These are phyloP conservation scores for Plectosphaerella cucumerina DNA, from an alignment of 2,329 filamentous ascomycete genomes.

Conservation along the genomic window DNA sequence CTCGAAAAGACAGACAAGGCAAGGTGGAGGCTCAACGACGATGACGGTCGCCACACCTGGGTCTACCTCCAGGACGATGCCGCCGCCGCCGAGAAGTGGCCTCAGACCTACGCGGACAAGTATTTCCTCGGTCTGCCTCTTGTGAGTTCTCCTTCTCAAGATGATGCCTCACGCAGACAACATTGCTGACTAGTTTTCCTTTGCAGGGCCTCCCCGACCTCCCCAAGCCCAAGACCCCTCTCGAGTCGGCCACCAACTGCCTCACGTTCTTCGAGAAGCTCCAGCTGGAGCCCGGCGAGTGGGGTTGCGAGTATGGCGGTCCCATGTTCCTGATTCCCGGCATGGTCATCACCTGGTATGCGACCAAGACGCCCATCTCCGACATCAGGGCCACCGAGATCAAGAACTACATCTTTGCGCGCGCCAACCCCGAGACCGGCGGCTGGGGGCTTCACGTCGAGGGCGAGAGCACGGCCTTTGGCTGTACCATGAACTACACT, in stretches of 20 bases:
- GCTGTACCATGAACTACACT: slow-evolving; percentile 85
- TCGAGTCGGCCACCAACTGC: slow-evolving; percentile 77
- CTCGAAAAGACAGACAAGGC: slow-evolving; percentile 68
- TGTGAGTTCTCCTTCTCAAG: slow-evolving; percentile 42
- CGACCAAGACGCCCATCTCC: slow-evolving; percentile 82
- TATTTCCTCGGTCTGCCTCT: slow-evolving; percentile 77
- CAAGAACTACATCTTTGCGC: slow-evolving; percentile 84
- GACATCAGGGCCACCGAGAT: slow-evolving; percentile 80
- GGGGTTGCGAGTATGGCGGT: slow-evolving; percentile 96
- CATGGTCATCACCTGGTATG: slow-evolving; percentile 80
- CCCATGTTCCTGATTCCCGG: slow-evolving; percentile 94
- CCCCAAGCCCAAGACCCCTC: slow-evolving; percentile 63
- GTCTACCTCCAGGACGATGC: slow-evolving; percentile 78
- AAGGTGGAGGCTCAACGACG: slow-evolving; percentile 80
- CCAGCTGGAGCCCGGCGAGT: slow-evolving; percentile 84
- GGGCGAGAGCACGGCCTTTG: slow-evolving; percentile 86
- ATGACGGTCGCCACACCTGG: slow-evolving; percentile 87
- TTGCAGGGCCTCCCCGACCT: slow-evolving; percentile 69
- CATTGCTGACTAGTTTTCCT: neutral
- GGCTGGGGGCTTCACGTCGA: slow-evolving; percentile 97
- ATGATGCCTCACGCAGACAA: neutral
- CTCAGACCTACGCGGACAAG: slow-evolving; percentile 84
- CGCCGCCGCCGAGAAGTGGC: slow-evolving; percentile 65
- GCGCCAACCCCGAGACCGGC: slow-evolving; percentile 82
- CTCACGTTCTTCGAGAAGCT: slow-evolving; percentile 85